These are phyloP conservation scores for Endocarpon pusillum DNA, from an alignment of 495 filamentous ascomycete genomes.

Conservation along the genomic window DNA sequence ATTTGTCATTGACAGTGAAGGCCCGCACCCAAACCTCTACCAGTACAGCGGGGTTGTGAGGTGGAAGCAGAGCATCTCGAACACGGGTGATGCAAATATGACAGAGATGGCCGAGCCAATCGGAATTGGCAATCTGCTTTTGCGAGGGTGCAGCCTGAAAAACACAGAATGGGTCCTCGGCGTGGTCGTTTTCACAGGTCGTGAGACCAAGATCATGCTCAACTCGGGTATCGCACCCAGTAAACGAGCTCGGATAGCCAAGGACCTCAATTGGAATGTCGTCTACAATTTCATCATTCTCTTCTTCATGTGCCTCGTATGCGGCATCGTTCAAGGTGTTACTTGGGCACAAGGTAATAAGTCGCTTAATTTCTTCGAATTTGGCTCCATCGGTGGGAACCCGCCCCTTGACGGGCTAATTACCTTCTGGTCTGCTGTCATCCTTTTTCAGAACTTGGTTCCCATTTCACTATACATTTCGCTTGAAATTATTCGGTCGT, in stretches of 20 bases:
- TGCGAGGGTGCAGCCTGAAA: constrained; percentile 80
- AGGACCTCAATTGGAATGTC: constrained; percentile 93
- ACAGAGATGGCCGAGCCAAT: constrained; percentile 82
- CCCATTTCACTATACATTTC: constrained; percentile 97
- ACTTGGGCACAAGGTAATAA: constrained; percentile 59
- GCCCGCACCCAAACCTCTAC: constrained; percentile 85
- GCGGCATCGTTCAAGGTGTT: constrained; percentile 68
- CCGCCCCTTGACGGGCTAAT: constrained; percentile 76
- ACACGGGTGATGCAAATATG: constrained; percentile 37
- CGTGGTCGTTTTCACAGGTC: constrained; percentile 90
- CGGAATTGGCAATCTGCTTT: constrained; percentile 81
- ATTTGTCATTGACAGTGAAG: constrained; percentile 81
- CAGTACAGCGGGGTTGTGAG: constrained; percentile 76
- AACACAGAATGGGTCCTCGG: constrained; percentile 97
- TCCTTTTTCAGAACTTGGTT: constrained; percentile 95
- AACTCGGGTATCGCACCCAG: constrained; percentile 95
- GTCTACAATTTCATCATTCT: constrained; percentile 91
- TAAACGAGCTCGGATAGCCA: constrained; percentile 79
- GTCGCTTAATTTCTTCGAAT: constrained; percentile 74
- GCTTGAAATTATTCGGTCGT: constrained; percentile 84
- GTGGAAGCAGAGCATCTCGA: constrained; percentile 61
- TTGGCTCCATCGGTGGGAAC: constrained; percentile 60
- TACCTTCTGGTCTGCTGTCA: constrained; percentile 87
- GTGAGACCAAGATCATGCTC: constrained; percentile 99
- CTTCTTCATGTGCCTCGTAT: constrained; percentile 75